Percentiles rank a stretch among this genome's conserved stretches.
These are phyloP conservation scores for Schwanniomyces yamadae DNA, from an alignment of 805 yeast species.

Conservation along the genomic window DNA sequence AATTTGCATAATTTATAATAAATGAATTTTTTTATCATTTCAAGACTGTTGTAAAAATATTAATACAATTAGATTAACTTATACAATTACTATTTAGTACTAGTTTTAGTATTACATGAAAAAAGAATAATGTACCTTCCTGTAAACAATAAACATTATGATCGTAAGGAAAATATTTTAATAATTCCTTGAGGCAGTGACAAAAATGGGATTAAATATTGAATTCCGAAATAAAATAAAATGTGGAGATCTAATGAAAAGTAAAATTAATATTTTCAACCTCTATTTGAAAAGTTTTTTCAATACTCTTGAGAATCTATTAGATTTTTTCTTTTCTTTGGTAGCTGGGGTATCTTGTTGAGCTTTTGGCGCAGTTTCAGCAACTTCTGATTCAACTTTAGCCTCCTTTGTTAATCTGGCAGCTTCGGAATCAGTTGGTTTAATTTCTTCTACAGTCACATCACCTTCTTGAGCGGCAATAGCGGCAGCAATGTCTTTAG, in stretches of 20 bases:
- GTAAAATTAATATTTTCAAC: no score
- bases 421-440: constrained; percentile 41
- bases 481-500: constrained; percentile 31
- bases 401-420: constrained; percentile 32
- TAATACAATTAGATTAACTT: not conserved
- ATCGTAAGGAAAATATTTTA: no score
- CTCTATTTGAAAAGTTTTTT: constrained; percentile 15
- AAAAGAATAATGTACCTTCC: not conserved
- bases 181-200: no score
- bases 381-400: constrained; percentile 9
- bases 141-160: constrained; percentile 1
- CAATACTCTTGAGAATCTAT: constrained; percentile 32
- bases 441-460: constrained; percentile 40
- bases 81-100: constrained; percentile 2
- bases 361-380: constrained; percentile 8
- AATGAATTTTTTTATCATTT: not conserved
- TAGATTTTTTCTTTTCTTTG: constrained; percentile 31
- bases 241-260: no score
- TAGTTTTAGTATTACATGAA: not conserved
- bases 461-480: constrained; percentile 36
- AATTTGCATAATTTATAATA: not conserved
- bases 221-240: no score
- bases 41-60: not conserved
- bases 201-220: no score
- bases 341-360: constrained; percentile 12